phyloP scores from a whole-genome alignment of 495 filamentous ascomycete species.

The Hyaloscypha variabilis region DNA sequence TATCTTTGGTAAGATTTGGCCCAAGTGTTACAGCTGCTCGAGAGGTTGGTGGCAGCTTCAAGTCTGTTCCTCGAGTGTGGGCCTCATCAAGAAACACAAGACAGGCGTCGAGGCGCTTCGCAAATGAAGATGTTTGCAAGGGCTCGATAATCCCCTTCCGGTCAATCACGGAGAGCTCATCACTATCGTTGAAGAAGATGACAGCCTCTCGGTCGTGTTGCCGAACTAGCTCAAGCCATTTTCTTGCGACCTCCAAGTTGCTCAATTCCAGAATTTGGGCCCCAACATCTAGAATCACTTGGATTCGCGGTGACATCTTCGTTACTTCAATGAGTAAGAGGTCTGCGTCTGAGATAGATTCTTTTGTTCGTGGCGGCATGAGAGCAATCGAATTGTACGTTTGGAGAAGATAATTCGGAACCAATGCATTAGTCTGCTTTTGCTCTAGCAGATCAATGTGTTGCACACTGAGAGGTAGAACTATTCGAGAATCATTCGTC shows the following conservation, averaged over 20 bases:
- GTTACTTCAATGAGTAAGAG: conserved; percentile 39
- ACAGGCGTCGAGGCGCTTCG: conserved; percentile 59
- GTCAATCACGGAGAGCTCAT: conserved; percentile 50
- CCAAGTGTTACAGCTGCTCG: conserved; percentile 73
- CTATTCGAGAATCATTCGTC: conserved; percentile 64
- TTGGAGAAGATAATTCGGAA: conserved; percentile 58
- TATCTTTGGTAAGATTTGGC: conserved; percentile 67
- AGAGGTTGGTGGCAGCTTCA: conserved; percentile 62
- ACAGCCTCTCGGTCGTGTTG: conserved; percentile 43
- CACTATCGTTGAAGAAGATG: conserved; percentile 56
- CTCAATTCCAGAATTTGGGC: conserved; percentile 70
- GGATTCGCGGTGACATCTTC: conserved; percentile 45
- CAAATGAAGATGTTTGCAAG: conserved; percentile 63
- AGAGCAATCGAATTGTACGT: conserved; percentile 54
- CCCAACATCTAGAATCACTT: conserved; percentile 73
- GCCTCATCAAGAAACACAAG: conserved; percentile 75
- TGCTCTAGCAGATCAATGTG: conserved; percentile 60
- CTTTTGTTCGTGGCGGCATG: neutral
- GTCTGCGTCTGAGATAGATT: conserved; percentile 39
- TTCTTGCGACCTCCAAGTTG: conserved; percentile 56
- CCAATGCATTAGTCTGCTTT: conserved; percentile 65
- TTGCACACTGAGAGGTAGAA: conserved; percentile 58
- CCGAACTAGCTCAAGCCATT: conserved; percentile 44
- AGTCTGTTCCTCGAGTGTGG: conserved; percentile 75
- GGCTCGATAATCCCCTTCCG: conserved; percentile 48